These are phyloP conservation scores for Gracilariopsis chorda DNA, from an alignment of 23 red algal genomes.

Conservation along the genomic window DNA sequence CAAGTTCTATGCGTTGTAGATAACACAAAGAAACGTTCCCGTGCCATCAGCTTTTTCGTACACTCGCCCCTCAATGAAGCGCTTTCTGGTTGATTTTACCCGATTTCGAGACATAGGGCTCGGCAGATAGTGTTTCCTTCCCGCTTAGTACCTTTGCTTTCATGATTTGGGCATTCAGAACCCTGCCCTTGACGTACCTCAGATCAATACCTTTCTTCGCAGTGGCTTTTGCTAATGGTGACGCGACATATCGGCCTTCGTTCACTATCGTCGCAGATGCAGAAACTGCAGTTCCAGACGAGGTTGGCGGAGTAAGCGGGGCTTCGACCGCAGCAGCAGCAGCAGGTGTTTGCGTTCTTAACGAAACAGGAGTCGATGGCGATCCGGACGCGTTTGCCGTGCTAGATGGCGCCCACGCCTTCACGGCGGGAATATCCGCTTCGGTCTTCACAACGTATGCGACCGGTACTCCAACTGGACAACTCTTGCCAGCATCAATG, in stretches of 20 bases:
- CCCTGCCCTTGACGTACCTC: constrained; percentile 66
- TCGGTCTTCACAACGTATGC: constrained; percentile 71
- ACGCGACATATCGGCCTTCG: constrained; percentile 77
- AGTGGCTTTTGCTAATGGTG: constrained; percentile 80
- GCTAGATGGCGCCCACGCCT: constrained; percentile 66
- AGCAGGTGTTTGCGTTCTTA: constrained; percentile 6
- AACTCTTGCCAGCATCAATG: constrained; percentile 50
- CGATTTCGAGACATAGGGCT: constrained; percentile 23
- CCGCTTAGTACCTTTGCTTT: constrained; percentile 67
- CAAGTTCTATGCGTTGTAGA: too few relatives aligned
- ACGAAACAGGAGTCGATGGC: background rate
- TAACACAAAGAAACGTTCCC: too few relatives aligned
- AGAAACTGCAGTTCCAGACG: background rate
- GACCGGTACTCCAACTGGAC: constrained; percentile 69
- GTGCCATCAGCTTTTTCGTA: too few relatives aligned
- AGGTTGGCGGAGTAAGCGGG: background rate
- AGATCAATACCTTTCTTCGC: constrained; percentile 88
- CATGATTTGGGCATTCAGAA: constrained; percentile 74
- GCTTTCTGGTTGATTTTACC: too few relatives aligned
- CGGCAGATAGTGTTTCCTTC: background rate
- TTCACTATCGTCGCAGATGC: constrained; percentile 49
- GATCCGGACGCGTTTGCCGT: background rate
- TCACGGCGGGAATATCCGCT: constrained; percentile 74
- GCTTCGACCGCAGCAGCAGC: background rate
- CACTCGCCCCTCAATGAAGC: too few relatives aligned